Evolutionary conservation across 139 green algal species (phyloP), one percentile per base, ranked within the genome.

Genomic region (Eudorina sp.): DNA sequence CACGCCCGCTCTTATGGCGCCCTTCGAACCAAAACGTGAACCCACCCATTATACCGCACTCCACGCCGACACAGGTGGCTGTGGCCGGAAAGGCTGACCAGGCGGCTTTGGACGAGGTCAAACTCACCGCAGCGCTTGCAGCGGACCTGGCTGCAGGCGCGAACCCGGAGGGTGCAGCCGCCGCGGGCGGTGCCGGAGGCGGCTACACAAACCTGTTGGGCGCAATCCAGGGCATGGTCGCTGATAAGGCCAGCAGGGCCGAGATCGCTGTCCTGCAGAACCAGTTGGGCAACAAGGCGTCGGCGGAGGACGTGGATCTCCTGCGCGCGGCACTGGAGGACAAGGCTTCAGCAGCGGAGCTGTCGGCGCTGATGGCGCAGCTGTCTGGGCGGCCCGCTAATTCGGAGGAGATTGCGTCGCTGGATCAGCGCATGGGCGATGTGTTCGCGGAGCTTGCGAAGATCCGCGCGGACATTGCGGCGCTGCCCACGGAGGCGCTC

Each of bases 361-460:
- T 85, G 66, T 53, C 46, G 41, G 78, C 46, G 14, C 83, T 82
- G 29, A 45, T 34, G 29, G 45, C 53, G 29, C 68, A 69, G 51
- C 34, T 36, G 13, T 55, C 60, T 5, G 69, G 53, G 18, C 83
- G 53, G 34, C 53, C 41, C 4, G 55, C 53, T n/a, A 68, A 53
- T 38, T 53, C 41, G 21, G 84, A 83, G 36, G 84, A 84, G 51
- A 66, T 89, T 2, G 34, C 55, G 23, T 72, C 41, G 19, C 66
- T 90, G 77, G 83, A 88, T 21, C 75, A 89, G 64, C 83, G 87
- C 51, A 68, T 92, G 53, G 89, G 89, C 34, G 89, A 92, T 68
- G 79, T 92, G 43, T 88, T 86, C 53, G 79, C 77, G 19, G 89
- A 92, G 66, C 48, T 92, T 41, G 76, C 76, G 4, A 72, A 69